phyloP scores from a whole-genome alignment of 2,329 filamentous ascomycete species.

The Pseudogymnoascus sp. region DNA sequence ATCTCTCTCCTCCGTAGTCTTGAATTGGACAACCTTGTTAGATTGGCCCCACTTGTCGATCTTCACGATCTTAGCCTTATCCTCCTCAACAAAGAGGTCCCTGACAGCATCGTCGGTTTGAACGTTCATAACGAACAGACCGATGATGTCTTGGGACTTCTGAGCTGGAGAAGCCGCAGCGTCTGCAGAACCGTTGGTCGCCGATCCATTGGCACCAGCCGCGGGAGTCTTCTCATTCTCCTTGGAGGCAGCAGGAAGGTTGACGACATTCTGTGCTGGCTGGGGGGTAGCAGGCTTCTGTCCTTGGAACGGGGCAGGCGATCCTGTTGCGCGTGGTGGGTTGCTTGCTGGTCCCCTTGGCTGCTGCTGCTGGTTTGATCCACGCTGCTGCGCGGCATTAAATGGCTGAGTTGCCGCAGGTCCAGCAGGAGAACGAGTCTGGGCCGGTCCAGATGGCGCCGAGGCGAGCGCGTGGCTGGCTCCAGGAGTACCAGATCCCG shows the following conservation, averaged over 20 bases:
- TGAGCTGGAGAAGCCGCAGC: constrained; percentile 49
- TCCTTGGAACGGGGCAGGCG: constrained; percentile 25
- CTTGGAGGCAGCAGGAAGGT: constrained; percentile 38
- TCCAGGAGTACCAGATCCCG: constrained; percentile 29
- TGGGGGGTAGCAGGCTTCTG: constrained; percentile 42
- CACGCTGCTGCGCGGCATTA: constrained; percentile 23
- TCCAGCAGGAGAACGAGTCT: constrained; percentile 21
- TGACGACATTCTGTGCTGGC: constrained; percentile 29
- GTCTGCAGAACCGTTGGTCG: constrained; percentile 40
- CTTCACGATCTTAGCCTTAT: constrained; percentile 70
- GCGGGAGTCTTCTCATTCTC: constrained; percentile 48
- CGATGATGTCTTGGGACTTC: constrained; percentile 65
- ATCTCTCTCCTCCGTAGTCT: constrained; percentile 70
- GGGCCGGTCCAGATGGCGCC: constrained; percentile 26
- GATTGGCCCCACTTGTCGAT: constrained; percentile 71
- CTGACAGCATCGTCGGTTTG: constrained; percentile 76
- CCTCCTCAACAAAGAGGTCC: constrained; percentile 74
- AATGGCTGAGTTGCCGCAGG: constrained; percentile 23
- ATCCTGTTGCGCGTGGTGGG: constrained; percentile 25
- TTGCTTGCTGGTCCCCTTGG: constrained; percentile 24
- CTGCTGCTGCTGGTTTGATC: constrained; percentile 24
- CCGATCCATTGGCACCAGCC: constrained; percentile 43
- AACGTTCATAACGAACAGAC: constrained; percentile 83
- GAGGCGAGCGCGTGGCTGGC: constrained; percentile 29
- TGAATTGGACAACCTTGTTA: constrained; percentile 83